Conservation (phyloP, 306 rosid species). For the Geum urbanum region DNA sequence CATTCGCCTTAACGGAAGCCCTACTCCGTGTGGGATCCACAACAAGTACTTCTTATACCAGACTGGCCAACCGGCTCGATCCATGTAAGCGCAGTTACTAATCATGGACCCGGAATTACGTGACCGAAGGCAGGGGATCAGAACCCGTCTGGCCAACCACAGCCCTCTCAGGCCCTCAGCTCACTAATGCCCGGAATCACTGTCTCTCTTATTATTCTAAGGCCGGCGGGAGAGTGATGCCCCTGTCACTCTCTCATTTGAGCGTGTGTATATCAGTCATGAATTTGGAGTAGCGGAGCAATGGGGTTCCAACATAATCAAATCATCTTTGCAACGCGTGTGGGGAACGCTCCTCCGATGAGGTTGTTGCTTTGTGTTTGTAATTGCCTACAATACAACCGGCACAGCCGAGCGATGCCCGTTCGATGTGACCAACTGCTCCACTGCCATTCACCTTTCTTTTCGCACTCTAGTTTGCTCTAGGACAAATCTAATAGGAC, state of each 20-base stretch:
- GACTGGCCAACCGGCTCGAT: too few relatives aligned
- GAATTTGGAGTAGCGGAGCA: too few relatives aligned
- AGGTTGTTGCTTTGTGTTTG: not conserved
- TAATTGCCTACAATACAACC: not conserved
- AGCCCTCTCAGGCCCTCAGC: too few relatives aligned
- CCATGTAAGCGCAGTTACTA: too few relatives aligned
- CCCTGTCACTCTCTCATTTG: not conserved
- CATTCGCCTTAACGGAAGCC: too few relatives aligned
- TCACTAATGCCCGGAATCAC: too few relatives aligned
- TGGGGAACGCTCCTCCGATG: not conserved
- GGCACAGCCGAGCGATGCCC: slow-evolving; percentile 40
- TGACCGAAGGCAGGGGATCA: too few relatives aligned
- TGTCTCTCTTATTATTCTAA: too few relatives aligned
- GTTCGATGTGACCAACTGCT: slow-evolving; percentile 55
- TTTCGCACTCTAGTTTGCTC: not conserved
- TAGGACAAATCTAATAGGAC: not conserved
- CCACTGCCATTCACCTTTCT: slow-evolving; percentile 26
- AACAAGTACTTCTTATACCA: too few relatives aligned
- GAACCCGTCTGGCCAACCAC: too few relatives aligned
- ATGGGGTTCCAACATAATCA: not conserved
- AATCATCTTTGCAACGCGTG: not conserved
- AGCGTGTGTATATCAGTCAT: not conserved
- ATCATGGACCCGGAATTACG: too few relatives aligned
- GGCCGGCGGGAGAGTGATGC: not conserved
- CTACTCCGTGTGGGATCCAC: too few relatives aligned